These are phyloP conservation scores for Puccinellia tenuiflora DNA, from an alignment of 176 grass and related monocot genomes.

Conservation along the genomic window DNA sequence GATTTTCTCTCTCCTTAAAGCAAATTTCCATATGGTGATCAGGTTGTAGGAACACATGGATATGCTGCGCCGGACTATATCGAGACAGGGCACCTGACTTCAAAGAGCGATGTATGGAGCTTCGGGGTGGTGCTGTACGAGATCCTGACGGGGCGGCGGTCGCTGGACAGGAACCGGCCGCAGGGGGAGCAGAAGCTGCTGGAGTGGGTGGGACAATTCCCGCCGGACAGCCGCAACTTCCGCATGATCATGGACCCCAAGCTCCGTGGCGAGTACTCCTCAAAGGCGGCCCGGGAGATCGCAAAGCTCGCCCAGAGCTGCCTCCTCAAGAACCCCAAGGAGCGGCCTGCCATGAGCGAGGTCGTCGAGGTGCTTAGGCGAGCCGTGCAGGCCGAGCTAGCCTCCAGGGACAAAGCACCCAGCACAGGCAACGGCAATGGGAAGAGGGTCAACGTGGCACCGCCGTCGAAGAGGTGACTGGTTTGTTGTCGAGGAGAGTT, in stretches of 20 bases:
- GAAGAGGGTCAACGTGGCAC: slow-evolving; percentile 3
- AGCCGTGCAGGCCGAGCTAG: slow-evolving; percentile 26
- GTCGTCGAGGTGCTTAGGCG: slow-evolving; percentile 54
- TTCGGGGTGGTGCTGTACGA: slow-evolving; percentile 95
- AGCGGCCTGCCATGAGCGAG: slow-evolving; percentile 72
- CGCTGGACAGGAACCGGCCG: slow-evolving; percentile 65
- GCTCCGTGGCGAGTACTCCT: slow-evolving; percentile 62
- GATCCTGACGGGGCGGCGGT: slow-evolving; percentile 76
- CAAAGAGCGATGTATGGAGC: slow-evolving; percentile 91
- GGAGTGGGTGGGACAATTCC: slow-evolving; percentile 75
- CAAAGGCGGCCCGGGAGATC: slow-evolving; percentile 60
- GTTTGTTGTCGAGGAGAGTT: not conserved
- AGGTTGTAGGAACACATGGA: slow-evolving; percentile 88
- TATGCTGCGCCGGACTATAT: slow-evolving; percentile 97
- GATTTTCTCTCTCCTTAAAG: not conserved
- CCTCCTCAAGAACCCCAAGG: slow-evolving; percentile 69
- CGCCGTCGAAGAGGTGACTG: slow-evolving; percentile 17
- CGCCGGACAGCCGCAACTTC: slow-evolving; percentile 69
- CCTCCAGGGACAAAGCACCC: not conserved
- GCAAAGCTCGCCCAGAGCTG: slow-evolving; percentile 78
- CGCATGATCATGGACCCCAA: slow-evolving; percentile 88
- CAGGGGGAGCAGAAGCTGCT: slow-evolving; percentile 76
- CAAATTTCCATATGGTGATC: not conserved
- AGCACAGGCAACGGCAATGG: not conserved
- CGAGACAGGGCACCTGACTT: slow-evolving; percentile 67